A percentile compares a stretch with the other conserved stretches of the same genome.
Evolutionary conservation across 371 early-diverging fungal species (phyloP).

Genomic region (Sporodiniella umbellata): DNA sequence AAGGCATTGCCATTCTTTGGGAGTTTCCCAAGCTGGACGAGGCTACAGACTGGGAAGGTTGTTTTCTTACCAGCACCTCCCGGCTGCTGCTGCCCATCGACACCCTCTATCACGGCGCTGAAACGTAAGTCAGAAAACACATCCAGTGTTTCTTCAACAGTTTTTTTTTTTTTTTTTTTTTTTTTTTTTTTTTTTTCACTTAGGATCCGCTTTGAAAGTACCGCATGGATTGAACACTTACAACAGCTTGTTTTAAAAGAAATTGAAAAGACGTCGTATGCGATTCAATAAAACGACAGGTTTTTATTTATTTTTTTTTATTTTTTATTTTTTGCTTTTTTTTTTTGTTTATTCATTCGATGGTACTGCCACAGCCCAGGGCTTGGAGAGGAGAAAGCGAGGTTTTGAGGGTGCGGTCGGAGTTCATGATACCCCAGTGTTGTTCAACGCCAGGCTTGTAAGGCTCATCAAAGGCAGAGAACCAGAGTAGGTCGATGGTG

Average conservation of each 20-base stretch:
- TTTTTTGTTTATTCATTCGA: neutral
- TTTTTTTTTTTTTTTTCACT: neutral
- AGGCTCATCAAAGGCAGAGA: constrained; percentile 60
- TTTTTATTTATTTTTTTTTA: neutral
- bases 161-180: too few species aligned
- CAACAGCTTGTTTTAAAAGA: constrained; percentile 27
- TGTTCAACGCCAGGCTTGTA: constrained; percentile 58
- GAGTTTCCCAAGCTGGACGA: constrained; percentile 44
- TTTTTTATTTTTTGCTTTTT: neutral
- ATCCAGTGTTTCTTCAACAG: neutral
- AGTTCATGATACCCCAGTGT: constrained; percentile 51
- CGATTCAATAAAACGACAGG: neutral
- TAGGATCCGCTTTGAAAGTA: constrained; percentile 28
- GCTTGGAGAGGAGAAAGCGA: neutral
- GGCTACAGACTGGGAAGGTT: constrained; percentile 49
- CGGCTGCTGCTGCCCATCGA: constrained; percentile 52
- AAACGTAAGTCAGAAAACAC: constrained; percentile 19
- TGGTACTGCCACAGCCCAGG: neutral
- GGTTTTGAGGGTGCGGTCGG: constrained; percentile 20
- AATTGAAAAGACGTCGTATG: constrained; percentile 18
- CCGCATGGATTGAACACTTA: constrained; percentile 29
- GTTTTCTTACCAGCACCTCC: constrained; percentile 63
- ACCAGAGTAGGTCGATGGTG: constrained; percentile 54
- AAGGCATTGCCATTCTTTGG: constrained; percentile 46
- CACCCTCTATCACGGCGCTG: constrained; percentile 27